These are phyloP conservation scores for Myochromella boudieri DNA, from an alignment of 768 basidiomycete species.

Conservation along the genomic window DNA sequence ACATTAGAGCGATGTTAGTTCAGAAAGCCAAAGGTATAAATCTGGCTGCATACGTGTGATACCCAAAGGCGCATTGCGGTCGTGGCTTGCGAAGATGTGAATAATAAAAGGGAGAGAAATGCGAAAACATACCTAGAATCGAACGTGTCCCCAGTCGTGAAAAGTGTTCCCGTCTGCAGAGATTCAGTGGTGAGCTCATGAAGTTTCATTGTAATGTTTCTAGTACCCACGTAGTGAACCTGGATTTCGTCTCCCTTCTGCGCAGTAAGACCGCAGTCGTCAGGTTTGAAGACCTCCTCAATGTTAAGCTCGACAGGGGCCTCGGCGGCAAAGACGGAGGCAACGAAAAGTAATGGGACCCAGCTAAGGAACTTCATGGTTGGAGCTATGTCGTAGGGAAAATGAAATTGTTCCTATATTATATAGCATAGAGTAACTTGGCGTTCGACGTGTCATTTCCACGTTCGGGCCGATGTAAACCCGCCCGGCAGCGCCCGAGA, in stretches of 20 bases:
- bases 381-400: not conserved
- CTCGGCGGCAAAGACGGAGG: slow-evolving; percentile 42
- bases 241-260: slow-evolving; percentile 60
- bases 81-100: slow-evolving; percentile 45
- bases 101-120: not conserved
- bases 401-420: not conserved
- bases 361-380: slow-evolving; percentile 54
- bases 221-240: slow-evolving; percentile 71
- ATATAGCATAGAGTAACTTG: slow-evolving; percentile 1
- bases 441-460: slow-evolving; percentile 13
- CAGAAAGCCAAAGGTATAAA: not conserved
- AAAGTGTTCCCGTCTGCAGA: not conserved
- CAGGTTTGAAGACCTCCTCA: slow-evolving; percentile 60
- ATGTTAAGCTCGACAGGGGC: slow-evolving; percentile 58
- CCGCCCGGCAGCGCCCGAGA: slow-evolving; percentile 14
- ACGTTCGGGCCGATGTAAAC: not conserved
- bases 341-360: slow-evolving; percentile 48
- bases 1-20: slow-evolving; percentile 1
- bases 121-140: slow-evolving; percentile 69
- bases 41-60: slow-evolving; percentile 61
- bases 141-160: slow-evolving; percentile 83
- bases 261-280: slow-evolving; percentile 54
- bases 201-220: not conserved
- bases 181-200: not conserved
- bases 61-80: slow-evolving; percentile 74